Evolutionary conservation across 768 basidiomycete species (phyloP).

Genomic region (Fibroporia radiculosa): DNA sequence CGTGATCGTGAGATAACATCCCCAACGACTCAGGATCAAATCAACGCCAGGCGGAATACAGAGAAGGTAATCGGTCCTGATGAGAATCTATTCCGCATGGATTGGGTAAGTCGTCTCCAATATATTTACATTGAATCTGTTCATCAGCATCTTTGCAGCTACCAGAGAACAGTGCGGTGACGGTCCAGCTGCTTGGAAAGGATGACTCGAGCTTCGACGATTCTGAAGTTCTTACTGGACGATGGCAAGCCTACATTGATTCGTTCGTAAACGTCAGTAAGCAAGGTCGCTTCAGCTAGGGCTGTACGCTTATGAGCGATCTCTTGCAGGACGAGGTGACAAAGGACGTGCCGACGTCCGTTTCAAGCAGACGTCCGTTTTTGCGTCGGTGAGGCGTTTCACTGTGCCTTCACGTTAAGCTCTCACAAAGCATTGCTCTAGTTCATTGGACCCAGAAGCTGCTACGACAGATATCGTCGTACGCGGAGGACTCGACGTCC

Average conservation of each 20-base stretch:
- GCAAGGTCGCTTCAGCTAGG: neutral
- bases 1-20: conserved; percentile 51
- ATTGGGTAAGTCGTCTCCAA: conserved; percentile 50
- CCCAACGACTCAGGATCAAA: conserved; percentile 66
- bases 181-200: conserved; percentile 71
- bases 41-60: conserved; percentile 55
- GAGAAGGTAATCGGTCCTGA: conserved; percentile 69
- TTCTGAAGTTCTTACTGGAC: conserved; percentile 63
- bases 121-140: neutral
- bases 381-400: conserved; percentile 51
- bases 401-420: too few species aligned
- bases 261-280: conserved; percentile 58
- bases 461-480: conserved; percentile 23
- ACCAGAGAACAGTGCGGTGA: conserved; percentile 56
- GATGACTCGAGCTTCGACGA: conserved; percentile 73
- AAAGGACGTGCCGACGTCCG: conserved; percentile 36
- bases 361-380: conserved; percentile 48
- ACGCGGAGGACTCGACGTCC: conserved; percentile 65
- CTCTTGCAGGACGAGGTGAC: conserved; percentile 46
- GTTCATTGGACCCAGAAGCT: too few species aligned
- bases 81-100: conserved; percentile 72
- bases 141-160: too few species aligned
- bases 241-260: conserved; percentile 78
- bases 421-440: too few species aligned
- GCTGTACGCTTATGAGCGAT: neutral